Evolutionary conservation across 805 yeast species (phyloP), one percentile per base, ranked within the genome.

Genomic region (Ogataea naganishii): DNA sequence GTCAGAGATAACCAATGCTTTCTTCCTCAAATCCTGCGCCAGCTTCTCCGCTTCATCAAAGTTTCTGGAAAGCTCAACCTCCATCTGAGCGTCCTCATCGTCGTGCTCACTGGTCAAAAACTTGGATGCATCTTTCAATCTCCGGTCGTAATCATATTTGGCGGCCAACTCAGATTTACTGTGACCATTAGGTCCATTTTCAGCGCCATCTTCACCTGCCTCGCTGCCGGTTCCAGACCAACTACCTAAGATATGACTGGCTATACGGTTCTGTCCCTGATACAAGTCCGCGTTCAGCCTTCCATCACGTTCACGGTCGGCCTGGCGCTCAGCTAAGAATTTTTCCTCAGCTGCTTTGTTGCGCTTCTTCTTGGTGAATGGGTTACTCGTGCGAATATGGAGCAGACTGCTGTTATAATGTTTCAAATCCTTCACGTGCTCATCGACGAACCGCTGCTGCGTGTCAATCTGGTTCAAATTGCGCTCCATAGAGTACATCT

Each of bases 41-140:
- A 79, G 71, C 23, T 66, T 66, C 9, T 72, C 69, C 28, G 92
- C 80, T 51, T 80, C 84, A 44, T 82, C 88, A 53, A 89, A 62
- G 47, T 92, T 92, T 39, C 70, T 60, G 31, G 86, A 88, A 42
- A 86, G 73, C 54, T 88, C 95, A 38, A 79, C 72, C 50, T 89
- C 97, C 72, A 85, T 72, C 42, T 78, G 92, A 45, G 86, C 95
- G 54, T 92, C 97, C 51, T 89, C 96, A 29, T 76, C 75, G 55
- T 89, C 96, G 14, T 47, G 52, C 28, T 80, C 81, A 49, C 85
- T 96, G 44, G 84, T 82, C 45, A 82, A 83, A 56, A 80, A 86
- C 40, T 74, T 61, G 34, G 72, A 61, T 2, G 94, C 80, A 22
- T 74, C 76, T 12, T 63, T 62, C 27, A 74, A 65, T 38, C 66